Evolutionary conservation across 305 asterid genomes (phyloP), one percentile per base, ranked within the genome.

Genomic region (Galium porrigens): DNA sequence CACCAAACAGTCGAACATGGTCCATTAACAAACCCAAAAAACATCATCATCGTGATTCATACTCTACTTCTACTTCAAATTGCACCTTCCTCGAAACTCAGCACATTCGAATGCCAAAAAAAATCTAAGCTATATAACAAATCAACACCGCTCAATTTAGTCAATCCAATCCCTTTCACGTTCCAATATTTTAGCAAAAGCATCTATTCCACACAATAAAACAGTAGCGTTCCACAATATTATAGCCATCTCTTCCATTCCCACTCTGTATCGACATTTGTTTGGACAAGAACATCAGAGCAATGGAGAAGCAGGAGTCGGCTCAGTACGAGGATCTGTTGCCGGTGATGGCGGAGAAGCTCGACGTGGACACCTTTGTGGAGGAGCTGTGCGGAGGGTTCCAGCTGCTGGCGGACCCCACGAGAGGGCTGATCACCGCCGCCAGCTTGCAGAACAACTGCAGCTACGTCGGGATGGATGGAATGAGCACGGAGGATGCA

Each of bases 281-380:
- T 44, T 3, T 12, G 51, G 4, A 10, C 61, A 29, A 11, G 33
- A 63, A 6, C 30, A 5, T 1, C 0, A 2, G 15, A 15, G 25
- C n/a, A 61, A 61, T 66, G 68, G 74, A 64, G 27, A 58, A 42
- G 17, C 52, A 73, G n/a, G 27, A n/a, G 27, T n/a, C 68, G 15
- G 59, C 39, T 17, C 82, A 83, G 29, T 87, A 83, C 39, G 58
- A 84, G 68, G 95, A 88, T 77, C 68, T 88, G 76, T 53, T 88
- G 60, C 80, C 85, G 0, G 91, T 88, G 63, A 88, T 88, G 95
- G 91, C 76, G 10, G 91, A 88, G 14, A 85, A 86, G 80, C 72
- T 88, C 6, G 91, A 85, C 32, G 86, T 78, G 27, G 81, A 82
- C 37, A 58, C 76, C 7, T 88, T 88, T 59, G 86, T 88, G 5